Percentiles rank a stretch among this genome's conserved stretches.
Conservation (phyloP, 2,329 filamentous ascomycete species). For the Arthroderma uncinatum region DNA sequence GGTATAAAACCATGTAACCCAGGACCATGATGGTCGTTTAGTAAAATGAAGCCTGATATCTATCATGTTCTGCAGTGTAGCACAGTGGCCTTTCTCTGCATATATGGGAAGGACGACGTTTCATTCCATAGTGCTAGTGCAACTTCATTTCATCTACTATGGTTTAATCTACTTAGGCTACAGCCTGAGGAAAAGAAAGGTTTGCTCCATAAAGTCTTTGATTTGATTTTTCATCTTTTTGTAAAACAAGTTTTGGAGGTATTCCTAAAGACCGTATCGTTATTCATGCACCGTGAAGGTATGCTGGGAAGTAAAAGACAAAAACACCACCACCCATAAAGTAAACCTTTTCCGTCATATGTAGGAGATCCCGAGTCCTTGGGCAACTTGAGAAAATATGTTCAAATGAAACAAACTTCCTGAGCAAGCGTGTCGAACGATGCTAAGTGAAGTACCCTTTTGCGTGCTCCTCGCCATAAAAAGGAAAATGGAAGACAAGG, state of each 20-base stretch:
- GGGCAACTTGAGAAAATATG: conserved; percentile 1
- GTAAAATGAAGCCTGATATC: too few species aligned
- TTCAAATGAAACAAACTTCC: background rate
- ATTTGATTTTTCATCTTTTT: background rate
- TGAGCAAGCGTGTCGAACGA: conserved; percentile 2
- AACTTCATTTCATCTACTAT: too few species aligned
- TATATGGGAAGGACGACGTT: too few species aligned
- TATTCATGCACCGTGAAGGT: background rate
- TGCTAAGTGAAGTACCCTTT: background rate
- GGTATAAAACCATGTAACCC: too few species aligned
- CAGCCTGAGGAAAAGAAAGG: too few species aligned
- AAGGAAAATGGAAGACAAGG: background rate
- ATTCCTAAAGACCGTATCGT: background rate
- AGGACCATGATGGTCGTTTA: too few species aligned
- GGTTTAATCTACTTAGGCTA: too few species aligned
- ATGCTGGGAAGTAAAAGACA: background rate
- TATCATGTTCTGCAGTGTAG: too few species aligned
- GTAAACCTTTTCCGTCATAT: conserved; percentile 2
- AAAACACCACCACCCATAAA: conserved; percentile 1
- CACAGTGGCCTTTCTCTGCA: too few species aligned
- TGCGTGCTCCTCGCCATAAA: background rate
- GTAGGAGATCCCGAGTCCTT: background rate
- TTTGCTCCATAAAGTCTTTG: background rate
- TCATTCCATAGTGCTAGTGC: too few species aligned
- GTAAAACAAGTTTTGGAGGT: background rate